Conservation (phyloP, 2,329 filamentous ascomycete species). For the Cercospora berteroae region DNA sequence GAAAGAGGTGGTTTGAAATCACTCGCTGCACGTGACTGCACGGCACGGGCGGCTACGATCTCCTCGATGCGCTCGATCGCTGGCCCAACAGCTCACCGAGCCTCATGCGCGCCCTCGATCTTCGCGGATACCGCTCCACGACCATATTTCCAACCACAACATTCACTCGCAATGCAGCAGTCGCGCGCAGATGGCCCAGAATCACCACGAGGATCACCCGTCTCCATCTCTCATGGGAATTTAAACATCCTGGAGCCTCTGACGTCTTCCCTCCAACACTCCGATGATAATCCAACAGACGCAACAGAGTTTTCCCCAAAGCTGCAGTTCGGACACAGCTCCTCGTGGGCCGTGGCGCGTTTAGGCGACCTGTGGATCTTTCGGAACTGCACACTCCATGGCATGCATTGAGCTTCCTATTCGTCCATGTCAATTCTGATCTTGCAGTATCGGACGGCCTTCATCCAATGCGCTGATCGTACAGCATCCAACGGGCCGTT, state of each 20-base stretch:
- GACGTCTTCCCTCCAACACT: not conserved
- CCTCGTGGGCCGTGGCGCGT: not conserved
- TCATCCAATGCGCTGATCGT: not conserved
- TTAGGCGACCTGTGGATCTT: not conserved
- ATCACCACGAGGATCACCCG: not conserved
- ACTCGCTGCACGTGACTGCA: not conserved
- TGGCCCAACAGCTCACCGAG: not conserved
- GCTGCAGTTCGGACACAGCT: constrained; percentile 3
- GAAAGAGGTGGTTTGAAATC: not conserved
- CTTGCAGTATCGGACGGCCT: not conserved
- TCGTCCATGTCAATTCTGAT: not conserved
- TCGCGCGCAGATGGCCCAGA: not conserved
- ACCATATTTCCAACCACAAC: not conserved
- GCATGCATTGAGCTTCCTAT: not conserved
- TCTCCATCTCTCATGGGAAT: not conserved
- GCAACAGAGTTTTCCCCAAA: not conserved
- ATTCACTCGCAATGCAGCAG: not conserved
- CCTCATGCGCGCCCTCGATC: not conserved
- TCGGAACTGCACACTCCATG: not conserved
- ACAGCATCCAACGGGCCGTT: not conserved
- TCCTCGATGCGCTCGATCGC: constrained; percentile 1
- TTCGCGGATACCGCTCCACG: not conserved
- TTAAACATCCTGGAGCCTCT: not conserved
- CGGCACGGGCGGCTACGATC: not conserved
- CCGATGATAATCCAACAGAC: constrained; percentile 3